A percentile compares a stretch with the other conserved stretches of the same genome.
phyloP scores from a whole-genome alignment of 225 moss, liverwort and hornwort genomes.

The Physcomitrium patens region DNA sequence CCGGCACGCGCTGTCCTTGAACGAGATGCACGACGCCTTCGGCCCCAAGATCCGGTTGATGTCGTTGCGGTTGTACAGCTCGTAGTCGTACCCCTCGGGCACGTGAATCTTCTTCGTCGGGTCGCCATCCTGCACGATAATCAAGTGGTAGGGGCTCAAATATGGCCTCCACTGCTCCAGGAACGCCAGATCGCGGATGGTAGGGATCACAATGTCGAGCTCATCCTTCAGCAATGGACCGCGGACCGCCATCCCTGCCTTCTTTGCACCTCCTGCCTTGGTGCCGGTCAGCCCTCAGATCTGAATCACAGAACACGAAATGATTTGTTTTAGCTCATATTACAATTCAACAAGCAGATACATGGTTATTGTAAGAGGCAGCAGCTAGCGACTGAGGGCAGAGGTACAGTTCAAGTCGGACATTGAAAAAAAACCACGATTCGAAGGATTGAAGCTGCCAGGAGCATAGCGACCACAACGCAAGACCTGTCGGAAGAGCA shows the following conservation, averaged over 20 bases:
- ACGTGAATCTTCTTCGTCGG: slow-evolving; percentile 60
- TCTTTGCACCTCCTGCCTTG: too few relatives aligned
- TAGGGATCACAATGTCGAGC: slow-evolving; percentile 73
- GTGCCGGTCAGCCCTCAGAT: background rate
- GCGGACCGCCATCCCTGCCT: too few relatives aligned
- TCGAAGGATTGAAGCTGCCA: too few relatives aligned
- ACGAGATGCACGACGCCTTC: slow-evolving; percentile 66
- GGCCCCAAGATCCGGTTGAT: slow-evolving; percentile 73
- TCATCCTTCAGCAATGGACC: slow-evolving; percentile 63
- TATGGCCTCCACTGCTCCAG: slow-evolving; percentile 75
- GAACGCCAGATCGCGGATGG: slow-evolving; percentile 63
- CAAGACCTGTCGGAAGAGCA: too few relatives aligned
- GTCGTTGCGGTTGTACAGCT: slow-evolving; percentile 74
- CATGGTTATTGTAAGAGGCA: too few relatives aligned
- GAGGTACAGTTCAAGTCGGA: too few relatives aligned
- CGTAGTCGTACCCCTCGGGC: slow-evolving; percentile 67
- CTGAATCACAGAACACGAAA: background rate
- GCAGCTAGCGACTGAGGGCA: background rate
- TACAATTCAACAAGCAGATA: too few relatives aligned
- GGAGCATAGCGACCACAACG: too few relatives aligned
- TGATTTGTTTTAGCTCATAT: too few relatives aligned
- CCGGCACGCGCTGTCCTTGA: slow-evolving; percentile 73
- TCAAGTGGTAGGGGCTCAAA: slow-evolving; percentile 67
- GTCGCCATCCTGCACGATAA: slow-evolving; percentile 74
- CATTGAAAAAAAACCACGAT: too few relatives aligned